Conservation (phyloP, 1,284 basidiomycete genomes). For the Apiotrichum akiyoshidainum region DNA sequence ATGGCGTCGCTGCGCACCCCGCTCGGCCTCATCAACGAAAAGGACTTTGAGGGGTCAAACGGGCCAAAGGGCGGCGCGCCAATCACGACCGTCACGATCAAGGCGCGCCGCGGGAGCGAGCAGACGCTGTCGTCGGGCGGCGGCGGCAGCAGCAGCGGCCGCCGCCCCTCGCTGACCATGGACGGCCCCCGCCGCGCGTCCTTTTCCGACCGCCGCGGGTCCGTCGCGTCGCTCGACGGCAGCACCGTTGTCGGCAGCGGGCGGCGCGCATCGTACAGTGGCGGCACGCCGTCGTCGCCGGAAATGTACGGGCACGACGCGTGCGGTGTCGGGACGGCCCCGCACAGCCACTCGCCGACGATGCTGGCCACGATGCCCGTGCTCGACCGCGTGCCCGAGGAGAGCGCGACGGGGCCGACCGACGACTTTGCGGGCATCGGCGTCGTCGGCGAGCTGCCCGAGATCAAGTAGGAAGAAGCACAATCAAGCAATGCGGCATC, state of each 20-base stretch:
- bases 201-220: no score
- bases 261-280: no score
- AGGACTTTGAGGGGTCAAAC: background rate
- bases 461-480: conserved; percentile 9
- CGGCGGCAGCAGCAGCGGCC: no score
- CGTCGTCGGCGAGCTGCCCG: conserved; percentile 12
- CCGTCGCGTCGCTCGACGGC: no score
- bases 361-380: background rate
- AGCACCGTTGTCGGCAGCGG: no score
- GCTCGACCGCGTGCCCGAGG: background rate
- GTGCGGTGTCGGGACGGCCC: no score
- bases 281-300: no score
- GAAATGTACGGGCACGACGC: no score
- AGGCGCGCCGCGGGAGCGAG: background rate
- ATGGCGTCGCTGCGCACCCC: conserved; percentile 2
- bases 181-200: no score
- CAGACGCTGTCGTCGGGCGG: background rate
- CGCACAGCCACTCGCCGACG: no score
- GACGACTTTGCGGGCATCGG: conserved; percentile 7
- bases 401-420: background rate
- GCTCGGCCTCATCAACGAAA: background rate
- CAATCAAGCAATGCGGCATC: no score
- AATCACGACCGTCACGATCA: background rate
- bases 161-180: background rate
- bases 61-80: background rate